Evolutionary conservation across 768 basidiomycete species (phyloP), one percentile per base, ranked within the genome.

Genomic region (Leccinum rimulosum): DNA sequence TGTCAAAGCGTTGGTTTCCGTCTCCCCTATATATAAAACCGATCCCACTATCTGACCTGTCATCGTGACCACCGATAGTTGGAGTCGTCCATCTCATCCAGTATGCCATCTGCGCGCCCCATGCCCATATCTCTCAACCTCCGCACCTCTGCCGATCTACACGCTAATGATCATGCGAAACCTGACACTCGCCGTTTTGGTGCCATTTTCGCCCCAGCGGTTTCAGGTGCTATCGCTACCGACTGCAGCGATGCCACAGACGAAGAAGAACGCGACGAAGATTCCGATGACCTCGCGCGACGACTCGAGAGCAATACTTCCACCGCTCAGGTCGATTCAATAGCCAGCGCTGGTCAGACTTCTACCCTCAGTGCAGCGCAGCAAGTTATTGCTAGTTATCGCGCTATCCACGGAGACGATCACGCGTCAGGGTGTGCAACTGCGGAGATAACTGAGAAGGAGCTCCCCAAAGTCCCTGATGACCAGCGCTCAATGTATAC

Each of bases 151-250:
- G 28, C 51, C 6, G 58, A 59, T 52, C 55, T 45, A 50, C 40
- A 35, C 36, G 25, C 48, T 17, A 33, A 45, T 33, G 56, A 48
- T 17, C 47, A 49, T 19, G 6, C n/a, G n/a, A 56, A 54, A 12
- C 56, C 51, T 15, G 65, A 73, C 10, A 70, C 64, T 52, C 70
- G 73, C 35, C 69, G 73, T 38, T 73, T 69, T 40, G 73, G 62
- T 2, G 19, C 49, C 19, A 57, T 73, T 52, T 65, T 73, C 40
- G 52, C 63, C 45, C 22, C 48, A 6, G 61, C 69, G 17, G 48
- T 47, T 12, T 56, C 54, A 36, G 57, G 55, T 25, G 31, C 28
- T 7, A 8, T 58, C 27, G 56, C 59, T 36, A 36, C 60, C 19
- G 51, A 60, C 40, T 57, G 49, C 25, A 33, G 50, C 31, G 59